These are phyloP conservation scores for Usnea hakonensis DNA, from an alignment of 495 filamentous ascomycete species.

Conservation along the genomic window DNA sequence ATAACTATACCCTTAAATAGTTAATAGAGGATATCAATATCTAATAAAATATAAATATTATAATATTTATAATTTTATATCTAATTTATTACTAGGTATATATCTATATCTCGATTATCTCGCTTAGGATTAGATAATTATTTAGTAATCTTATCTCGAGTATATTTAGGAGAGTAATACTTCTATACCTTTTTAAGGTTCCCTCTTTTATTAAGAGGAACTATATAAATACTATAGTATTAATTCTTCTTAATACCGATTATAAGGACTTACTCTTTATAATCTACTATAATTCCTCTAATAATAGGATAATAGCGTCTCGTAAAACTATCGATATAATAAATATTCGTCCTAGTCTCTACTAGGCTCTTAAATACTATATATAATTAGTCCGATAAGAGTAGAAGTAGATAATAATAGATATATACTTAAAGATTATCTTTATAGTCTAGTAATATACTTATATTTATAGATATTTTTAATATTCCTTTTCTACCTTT, in stretches of 20 bases:
- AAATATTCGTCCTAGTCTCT: neutral
- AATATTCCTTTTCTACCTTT: conserved; percentile 2
- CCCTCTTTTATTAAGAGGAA: neutral
- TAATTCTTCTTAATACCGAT: neutral
- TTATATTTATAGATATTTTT: neutral
- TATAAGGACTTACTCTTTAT: neutral
- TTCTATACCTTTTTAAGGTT: neutral
- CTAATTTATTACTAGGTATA: neutral
- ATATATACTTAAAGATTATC: neutral
- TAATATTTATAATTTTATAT: neutral
- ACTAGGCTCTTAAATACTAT: neutral
- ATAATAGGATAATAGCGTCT: neutral
- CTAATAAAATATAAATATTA: conserved; percentile 3
- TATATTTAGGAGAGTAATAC: neutral
- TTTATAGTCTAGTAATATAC: neutral
- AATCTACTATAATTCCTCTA: neutral
- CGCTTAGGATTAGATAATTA: neutral
- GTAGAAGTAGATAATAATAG: no score
- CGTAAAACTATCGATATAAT: neutral
- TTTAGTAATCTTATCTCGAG: neutral
- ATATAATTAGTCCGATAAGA: neutral
- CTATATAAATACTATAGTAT: conserved; percentile 1
- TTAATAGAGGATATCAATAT: conserved; percentile 2
- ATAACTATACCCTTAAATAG: neutral
- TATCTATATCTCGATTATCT: neutral